Base-by-base conservation (phyloP, 1,284 basidiomycete species). In the Leccinum huronense region DNA sequence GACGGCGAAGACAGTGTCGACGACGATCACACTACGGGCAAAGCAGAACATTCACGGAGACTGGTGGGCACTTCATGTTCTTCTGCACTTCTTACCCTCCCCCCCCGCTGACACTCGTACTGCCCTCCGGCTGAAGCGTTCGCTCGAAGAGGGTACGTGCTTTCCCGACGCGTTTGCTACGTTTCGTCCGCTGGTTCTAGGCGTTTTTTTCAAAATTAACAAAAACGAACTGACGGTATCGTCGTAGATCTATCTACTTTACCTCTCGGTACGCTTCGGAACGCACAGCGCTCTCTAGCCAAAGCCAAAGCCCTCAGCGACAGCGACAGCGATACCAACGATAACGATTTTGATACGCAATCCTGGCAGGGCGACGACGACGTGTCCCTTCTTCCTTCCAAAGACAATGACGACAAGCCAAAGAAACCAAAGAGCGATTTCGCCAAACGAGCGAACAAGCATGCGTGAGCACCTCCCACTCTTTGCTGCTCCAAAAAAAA, bases 391-490 rank as follows among this genome's bases (percentile, higher is more conserved):
- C 42, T 45, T 11, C 10, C 77, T 11, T 59, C 69, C 2, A 72
- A 72, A 5, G 78, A 79, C 14, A 74, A 73, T 6, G 72, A 76
- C 59, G n/a, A n/a, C 61, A 57, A 27, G 34, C 58, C 56, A 72
- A 71, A 60, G 67, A 76, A 60, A 79, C 73, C 75, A 42, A 79
- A 79, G 60, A 79, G 75, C 36, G 80, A 83, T 62, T 80, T 84
- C 6, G 74, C 81, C 27, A 91, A 90, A 75, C 83, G 96, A 56
- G 77, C 84, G 3, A 87, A 86, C 75, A 98, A 98, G 74, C 91
- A 97, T 79, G 95, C 96, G 91, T 96, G 77, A 70, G 94, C 83
- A 16, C 51, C n/a, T 58, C 19, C 34, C 19, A 13, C 19, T 13
- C 19, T 23, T 48, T 11, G 4, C 9, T 9, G 2, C 38, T 16